Base-by-base conservation (phyloP, 345 rosid species). In the Barbarea vulgaris region DNA sequence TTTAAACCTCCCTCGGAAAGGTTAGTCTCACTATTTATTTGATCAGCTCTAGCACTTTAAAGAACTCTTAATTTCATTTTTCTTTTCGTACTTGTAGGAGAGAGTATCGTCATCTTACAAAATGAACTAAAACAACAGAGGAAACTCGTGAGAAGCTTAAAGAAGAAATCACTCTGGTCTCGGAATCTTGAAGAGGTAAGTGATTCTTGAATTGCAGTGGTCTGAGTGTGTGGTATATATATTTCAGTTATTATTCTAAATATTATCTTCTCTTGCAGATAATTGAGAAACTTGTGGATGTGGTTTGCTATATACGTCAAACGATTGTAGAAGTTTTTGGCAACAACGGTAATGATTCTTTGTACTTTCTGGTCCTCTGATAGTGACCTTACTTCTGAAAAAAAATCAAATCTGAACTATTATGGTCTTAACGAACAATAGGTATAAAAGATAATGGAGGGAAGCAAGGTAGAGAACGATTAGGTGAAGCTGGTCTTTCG, bases 81-180 rank as follows among this genome's bases (percentile, higher is more conserved):
- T 12, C 17, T 61, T 19, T 15, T 24, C 44, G 17, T 28, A 59
- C 73, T 62, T 84, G 85, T 70, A 90, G 97, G 95, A 79, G 97
- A 89, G 72, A 76, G 81, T 81, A 80, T 90, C 70, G 52, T 51
- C 31, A 78, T 84, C 64, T 83, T 95, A 75, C 94, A 80, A 9
- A 78, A 77, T 76, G 97, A 92, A 81, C 82, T 95, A 28, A 90
- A 86, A 83, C 81, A 83, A 67, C 96, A 89, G 79, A 85, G 68
- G 75, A 92, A 90, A 82, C 75, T 82, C 48, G 97, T 90, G 41
- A 82, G 73, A 79, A 84, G 82, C 83, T 88, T 92, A 83, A 78
- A 83, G 80, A 90, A 85, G 90, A 95, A 85, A 80, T 92, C 99
- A 12, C 93, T 92, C 22, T 95, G 99, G 99, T 89, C 97, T 13